phyloP scores from a whole-genome alignment of 768 basidiomycete species.

The Exidia glandulosa region DNA sequence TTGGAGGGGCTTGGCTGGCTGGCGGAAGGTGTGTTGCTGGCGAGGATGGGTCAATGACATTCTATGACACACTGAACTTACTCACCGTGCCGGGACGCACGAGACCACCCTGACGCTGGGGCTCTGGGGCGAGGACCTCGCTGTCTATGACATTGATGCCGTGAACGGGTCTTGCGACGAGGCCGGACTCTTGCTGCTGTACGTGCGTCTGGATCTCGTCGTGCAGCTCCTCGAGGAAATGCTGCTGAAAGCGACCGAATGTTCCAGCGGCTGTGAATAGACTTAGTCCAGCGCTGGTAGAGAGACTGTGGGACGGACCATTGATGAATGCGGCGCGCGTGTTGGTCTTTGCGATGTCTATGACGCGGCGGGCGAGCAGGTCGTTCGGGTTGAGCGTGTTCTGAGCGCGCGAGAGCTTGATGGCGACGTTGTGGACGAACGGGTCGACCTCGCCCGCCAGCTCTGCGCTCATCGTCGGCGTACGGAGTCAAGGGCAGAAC shows the following conservation, averaged over 20 bases:
- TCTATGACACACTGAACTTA: conserved; percentile 1
- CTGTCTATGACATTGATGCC: conserved; percentile 71
- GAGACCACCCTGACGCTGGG: conserved; percentile 66
- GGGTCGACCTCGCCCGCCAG: conserved; percentile 19
- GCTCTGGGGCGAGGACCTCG: conserved; percentile 77
- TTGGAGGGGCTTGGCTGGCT: conserved; percentile 60
- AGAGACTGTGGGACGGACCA: conserved; percentile 32
- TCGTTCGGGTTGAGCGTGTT: conserved; percentile 79
- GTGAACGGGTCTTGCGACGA: conserved; percentile 44
- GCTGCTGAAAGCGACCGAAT: conserved; percentile 80
- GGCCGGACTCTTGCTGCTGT: conserved; percentile 49
- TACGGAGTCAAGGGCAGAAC: too few relatives aligned
- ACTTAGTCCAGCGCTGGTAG: background rate
- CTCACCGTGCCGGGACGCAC: conserved; percentile 53
- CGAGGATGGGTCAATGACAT: conserved; percentile 1
- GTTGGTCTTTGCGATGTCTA: conserved; percentile 69
- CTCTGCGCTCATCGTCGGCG: too few relatives aligned
- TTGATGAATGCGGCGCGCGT: conserved; percentile 50
- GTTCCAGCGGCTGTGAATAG: conserved; percentile 47
- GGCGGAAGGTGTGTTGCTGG: conserved; percentile 72
- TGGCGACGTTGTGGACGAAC: conserved; percentile 60
- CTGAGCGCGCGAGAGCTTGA: conserved; percentile 69
- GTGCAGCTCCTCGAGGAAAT: conserved; percentile 69
- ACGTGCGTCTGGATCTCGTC: conserved; percentile 65
- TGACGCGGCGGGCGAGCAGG: conserved; percentile 58